Evolutionary conservation across 1,284 basidiomycete genomes (phyloP).

Genomic region (Neotropicomus parvogracilis): DNA sequence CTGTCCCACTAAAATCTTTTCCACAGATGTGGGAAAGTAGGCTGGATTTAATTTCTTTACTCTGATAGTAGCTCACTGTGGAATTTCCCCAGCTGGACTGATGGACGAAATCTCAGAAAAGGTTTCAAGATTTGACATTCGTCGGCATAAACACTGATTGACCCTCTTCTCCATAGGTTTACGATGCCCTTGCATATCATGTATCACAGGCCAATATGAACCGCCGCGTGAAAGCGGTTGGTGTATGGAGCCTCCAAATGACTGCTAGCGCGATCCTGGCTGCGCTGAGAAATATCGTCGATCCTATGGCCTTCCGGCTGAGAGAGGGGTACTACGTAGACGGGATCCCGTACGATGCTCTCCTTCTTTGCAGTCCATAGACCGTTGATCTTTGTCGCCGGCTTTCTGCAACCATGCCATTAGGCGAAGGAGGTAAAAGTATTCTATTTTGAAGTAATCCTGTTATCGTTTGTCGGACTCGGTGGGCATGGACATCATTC

Average conservation of each 20-base stretch:
- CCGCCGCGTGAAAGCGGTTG: conserved; percentile 81
- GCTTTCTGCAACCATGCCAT: background rate
- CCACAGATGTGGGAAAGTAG: conserved; percentile 80
- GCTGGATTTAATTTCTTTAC: conserved; percentile 24
- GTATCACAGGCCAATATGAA: conserved; percentile 86
- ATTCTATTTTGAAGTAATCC: background rate
- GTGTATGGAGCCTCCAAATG: conserved; percentile 77
- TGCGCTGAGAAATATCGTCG: conserved; percentile 55
- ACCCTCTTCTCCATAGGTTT: conserved; percentile 48
- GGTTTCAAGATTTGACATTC: conserved; percentile 35
- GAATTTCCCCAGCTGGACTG: conserved; percentile 58
- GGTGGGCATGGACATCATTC: background rate
- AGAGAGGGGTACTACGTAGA: conserved; percentile 41
- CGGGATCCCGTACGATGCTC: conserved; percentile 33
- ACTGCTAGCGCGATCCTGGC: conserved; percentile 64
- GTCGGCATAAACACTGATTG: conserved; percentile 10
- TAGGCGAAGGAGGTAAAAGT: conserved; percentile 13
- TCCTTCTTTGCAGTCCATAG: conserved; percentile 26
- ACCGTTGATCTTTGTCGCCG: conserved; percentile 14
- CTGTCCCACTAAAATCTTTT: conserved; percentile 14
- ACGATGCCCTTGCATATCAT: conserved; percentile 89
- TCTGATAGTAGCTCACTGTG: conserved; percentile 16
- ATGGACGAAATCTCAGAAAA: conserved; percentile 80
- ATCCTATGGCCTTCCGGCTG: conserved; percentile 49
- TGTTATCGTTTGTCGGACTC: background rate